phyloP scores from a whole-genome alignment of 768 basidiomycete species.

The Kwoniella newhampshirensis region DNA sequence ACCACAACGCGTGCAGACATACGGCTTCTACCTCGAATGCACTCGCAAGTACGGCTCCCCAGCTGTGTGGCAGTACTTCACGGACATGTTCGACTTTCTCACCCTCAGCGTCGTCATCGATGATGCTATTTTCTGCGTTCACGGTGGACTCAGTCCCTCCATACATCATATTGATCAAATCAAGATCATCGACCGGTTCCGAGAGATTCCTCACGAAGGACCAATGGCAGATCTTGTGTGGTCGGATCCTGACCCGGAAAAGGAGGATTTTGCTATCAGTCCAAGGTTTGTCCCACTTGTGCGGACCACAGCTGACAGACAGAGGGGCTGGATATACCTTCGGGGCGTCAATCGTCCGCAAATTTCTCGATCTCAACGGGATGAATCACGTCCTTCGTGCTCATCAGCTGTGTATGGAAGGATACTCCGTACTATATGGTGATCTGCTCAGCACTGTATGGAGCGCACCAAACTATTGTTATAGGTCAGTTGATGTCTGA shows the following conservation, averaged over 20 bases:
- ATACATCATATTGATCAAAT: constrained; percentile 99
- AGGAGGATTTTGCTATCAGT: constrained; percentile 98
- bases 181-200: constrained; percentile 96
- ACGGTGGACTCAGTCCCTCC: constrained; percentile 97
- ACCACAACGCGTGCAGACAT: constrained; percentile 64
- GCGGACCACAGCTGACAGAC: constrained; percentile 6
- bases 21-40: constrained; percentile 98
- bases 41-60: constrained; percentile 94
- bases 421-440: constrained; percentile 95
- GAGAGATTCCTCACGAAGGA: constrained; percentile 99
- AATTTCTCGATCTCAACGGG: constrained; percentile 91
- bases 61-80: constrained; percentile 98
- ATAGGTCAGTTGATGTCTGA: constrained; percentile 56
- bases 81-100: constrained; percentile 99
- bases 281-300: constrained; percentile 67
- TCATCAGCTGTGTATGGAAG: constrained; percentile 99
- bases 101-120: constrained; percentile 97
- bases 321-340: constrained; percentile 99
- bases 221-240: constrained; percentile 99
- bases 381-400: constrained; percentile 98
- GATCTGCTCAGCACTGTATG: constrained; percentile 95
- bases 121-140: constrained; percentile 98
- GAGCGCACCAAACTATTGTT: constrained; percentile 98
- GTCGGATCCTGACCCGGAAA: constrained; percentile 99
- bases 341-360: constrained; percentile 94